These are phyloP conservation scores for Zymoseptoria passerinii DNA, from an alignment of 2,329 filamentous ascomycete genomes.

Conservation along the genomic window DNA sequence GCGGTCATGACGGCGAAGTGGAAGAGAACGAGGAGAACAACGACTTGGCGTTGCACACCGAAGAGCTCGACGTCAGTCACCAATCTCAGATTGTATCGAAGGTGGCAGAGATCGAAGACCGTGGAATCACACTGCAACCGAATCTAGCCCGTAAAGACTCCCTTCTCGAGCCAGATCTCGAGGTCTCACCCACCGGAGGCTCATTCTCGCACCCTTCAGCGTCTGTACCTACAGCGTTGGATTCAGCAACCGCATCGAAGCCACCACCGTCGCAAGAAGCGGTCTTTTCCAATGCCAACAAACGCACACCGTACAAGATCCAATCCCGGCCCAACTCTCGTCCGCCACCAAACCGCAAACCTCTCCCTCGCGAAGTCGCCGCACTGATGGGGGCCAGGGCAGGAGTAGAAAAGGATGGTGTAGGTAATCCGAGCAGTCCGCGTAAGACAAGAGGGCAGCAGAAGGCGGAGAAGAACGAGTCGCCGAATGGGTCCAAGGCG, in stretches of 20 bases:
- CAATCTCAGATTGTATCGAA: neutral
- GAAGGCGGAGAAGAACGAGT: slow-evolving; percentile 3
- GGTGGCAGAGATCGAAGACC: neutral
- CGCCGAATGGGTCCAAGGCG: slow-evolving; percentile 8
- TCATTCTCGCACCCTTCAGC: neutral
- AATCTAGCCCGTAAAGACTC: neutral
- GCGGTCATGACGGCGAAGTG: neutral
- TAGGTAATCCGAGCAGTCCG: neutral
- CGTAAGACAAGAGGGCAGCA: slow-evolving; percentile 11
- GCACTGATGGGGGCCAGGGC: neutral
- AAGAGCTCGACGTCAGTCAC: neutral
- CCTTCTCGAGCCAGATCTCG: neutral
- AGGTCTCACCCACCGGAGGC: neutral
- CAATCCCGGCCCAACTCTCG: neutral
- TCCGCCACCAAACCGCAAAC: neutral
- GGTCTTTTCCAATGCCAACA: neutral
- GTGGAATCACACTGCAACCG: neutral
- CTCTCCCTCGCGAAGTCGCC: neutral
- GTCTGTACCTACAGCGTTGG: neutral
- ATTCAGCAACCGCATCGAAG: neutral
- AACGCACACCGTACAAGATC: neutral
- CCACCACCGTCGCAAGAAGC: neutral
- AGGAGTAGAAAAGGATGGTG: neutral
- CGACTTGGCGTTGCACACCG: neutral
- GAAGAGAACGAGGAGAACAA: neutral